phyloP scores from a whole-genome alignment of 257 asterid genomes.

The Asclepias syriaca region DNA sequence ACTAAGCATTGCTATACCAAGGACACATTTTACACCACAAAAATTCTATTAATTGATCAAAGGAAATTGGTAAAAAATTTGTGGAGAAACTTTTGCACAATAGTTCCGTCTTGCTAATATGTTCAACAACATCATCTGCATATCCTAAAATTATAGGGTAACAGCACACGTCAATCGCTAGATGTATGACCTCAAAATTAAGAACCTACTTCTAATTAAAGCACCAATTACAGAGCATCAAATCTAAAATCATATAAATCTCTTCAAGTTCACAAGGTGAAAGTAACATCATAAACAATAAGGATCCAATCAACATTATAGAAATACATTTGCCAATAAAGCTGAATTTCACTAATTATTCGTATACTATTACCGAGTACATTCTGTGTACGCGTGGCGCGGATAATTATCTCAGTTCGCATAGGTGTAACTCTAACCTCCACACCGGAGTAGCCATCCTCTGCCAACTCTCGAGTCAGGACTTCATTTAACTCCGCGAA shows the following conservation, averaged over 20 bases:
- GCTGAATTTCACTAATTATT: neutral
- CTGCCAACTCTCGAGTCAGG: slow-evolving; percentile 58
- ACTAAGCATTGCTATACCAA: neutral
- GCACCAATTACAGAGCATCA: neutral
- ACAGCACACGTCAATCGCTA: neutral
- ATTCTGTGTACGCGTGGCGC: slow-evolving; percentile 77
- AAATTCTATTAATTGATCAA: neutral
- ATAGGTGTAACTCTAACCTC: slow-evolving; percentile 79
- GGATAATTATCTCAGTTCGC: slow-evolving; percentile 74
- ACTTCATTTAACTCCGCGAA: slow-evolving; percentile 66
- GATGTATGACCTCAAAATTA: neutral
- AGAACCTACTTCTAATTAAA: neutral
- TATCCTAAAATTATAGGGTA: neutral
- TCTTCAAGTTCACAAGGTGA: neutral
- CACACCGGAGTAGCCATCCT: slow-evolving; percentile 75
- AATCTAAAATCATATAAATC: neutral
- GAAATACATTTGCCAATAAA: neutral
- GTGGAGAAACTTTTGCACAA: neutral
- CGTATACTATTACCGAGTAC: slow-evolving; percentile 33
- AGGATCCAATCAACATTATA: neutral
- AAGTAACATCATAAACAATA: neutral
- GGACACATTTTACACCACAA: neutral
- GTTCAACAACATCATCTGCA: neutral
- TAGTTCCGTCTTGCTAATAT: neutral
- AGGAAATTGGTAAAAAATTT: neutral